Base-by-base conservation (phyloP, 2,329 filamentous ascomycete genomes). In the Ilyonectria sp. region DNA sequence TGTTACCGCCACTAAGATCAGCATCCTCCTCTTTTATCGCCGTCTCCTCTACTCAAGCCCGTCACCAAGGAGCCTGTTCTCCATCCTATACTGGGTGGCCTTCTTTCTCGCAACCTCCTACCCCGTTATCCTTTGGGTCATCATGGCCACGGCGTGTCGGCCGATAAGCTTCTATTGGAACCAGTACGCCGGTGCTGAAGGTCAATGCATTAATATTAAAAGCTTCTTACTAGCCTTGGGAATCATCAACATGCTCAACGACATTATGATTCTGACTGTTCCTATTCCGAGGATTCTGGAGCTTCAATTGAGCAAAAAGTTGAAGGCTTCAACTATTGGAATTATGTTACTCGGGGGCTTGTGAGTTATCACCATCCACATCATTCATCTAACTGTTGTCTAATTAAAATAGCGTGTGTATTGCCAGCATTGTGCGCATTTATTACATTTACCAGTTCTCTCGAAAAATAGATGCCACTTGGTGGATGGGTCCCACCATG, bases 321-420 rank as follows among this genome's bases (percentile, higher is more conserved):
- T 65, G 21, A 68, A 68, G 44, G 53, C 33, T 7, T 65, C 65
- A 4, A 56, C 68, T 4, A 63, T 62, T 15, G 65, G 65, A 8
- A 68, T 70, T 19, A 64, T 70, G 60, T 19, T 70, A 6, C 58
- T 70, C 2, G 68, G 68, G 44, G 62, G 65, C 21, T 68, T 70
- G 65, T 70, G 17, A 65, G 68, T 68, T 37, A 9, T 9, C 2
- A 6, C 11, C 19, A 35, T 19, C 21, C 9, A 9, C 31, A n/a
- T 4, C 1, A 17, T 6, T 17, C 31, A 7, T 9, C 4, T 3
- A 9, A 21, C 10, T 9, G 2, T 2, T 43, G 5, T 35, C 59
- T 65, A 53, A 62, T n/a, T 1, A 31, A 2, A 3, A 17, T 13
- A 69, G 68, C 29, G 65, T 70, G 6, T 68, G 65, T 19, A 46